A percentile compares a stretch with the other conserved stretches of the same genome.
These are phyloP conservation scores for Schizochytrium sp. DNA, from an alignment of 108 stramenopile genomes.

Conservation along the genomic window DNA sequence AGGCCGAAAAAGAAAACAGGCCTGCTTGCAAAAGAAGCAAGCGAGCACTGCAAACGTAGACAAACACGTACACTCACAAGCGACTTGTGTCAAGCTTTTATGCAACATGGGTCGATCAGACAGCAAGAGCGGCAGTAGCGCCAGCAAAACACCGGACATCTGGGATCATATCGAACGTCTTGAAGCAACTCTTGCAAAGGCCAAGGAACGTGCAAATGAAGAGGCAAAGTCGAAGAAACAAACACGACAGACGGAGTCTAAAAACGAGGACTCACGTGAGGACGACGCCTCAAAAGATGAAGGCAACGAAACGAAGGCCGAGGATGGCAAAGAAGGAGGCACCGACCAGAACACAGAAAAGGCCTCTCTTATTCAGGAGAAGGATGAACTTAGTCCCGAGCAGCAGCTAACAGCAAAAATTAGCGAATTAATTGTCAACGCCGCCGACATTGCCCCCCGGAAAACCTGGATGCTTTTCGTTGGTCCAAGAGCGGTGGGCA, in stretches of 20 bases:
- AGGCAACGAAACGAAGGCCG: conserved; percentile 13
- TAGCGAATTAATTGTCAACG: neutral
- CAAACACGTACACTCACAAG: no score
- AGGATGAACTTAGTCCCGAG: neutral
- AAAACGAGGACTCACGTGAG: neutral
- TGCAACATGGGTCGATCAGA: neutral
- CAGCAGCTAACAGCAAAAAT: neutral
- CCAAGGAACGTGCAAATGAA: neutral
- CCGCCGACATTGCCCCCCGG: neutral
- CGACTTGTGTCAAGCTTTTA: no score
- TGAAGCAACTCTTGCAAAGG: neutral
- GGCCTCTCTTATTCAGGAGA: neutral
- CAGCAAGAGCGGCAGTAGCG: conserved; percentile 19
- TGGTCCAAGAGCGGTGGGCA: conserved; percentile 69
- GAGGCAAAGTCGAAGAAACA: neutral
- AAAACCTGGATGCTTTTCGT: conserved; percentile 64
- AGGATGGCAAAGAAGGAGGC: neutral
- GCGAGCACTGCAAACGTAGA: no score
- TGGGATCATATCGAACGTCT: neutral
- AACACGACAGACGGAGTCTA: neutral
- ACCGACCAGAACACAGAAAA: neutral
- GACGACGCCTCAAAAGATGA: neutral
- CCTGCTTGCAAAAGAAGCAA: no score
- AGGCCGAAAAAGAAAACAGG: no score
- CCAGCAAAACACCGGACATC: neutral